Evolutionary conservation across 2,329 filamentous ascomycete species (phyloP).

Genomic region (Fusarium staphyleae): DNA sequence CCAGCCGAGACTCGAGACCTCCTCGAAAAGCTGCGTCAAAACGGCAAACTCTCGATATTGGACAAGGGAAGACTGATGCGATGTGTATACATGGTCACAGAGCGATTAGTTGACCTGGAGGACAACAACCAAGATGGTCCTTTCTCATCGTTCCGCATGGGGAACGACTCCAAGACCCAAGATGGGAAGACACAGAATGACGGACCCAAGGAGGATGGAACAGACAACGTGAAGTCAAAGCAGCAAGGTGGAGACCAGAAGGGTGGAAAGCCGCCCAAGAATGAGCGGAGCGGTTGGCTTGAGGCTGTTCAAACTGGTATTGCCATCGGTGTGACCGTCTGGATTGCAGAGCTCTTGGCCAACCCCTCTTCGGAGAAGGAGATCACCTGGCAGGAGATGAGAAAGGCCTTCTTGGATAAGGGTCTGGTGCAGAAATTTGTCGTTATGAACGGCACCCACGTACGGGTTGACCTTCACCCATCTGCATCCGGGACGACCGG

Average conservation of each 20-base stretch:
- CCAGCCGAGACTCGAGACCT: slow-evolving; percentile 71
- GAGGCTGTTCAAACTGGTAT: slow-evolving; percentile 48
- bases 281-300: slow-evolving; percentile 46
- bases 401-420: slow-evolving; percentile 92
- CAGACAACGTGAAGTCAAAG: slow-evolving; percentile 36
- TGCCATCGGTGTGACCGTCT: slow-evolving; percentile 62
- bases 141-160: slow-evolving; percentile 34
- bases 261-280: slow-evolving; percentile 46
- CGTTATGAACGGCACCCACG: slow-evolving; percentile 73
- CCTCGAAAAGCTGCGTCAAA: slow-evolving; percentile 60
- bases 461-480: slow-evolving; percentile 81
- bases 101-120: slow-evolving; percentile 46
- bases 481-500: slow-evolving; percentile 59
- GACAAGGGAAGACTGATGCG: slow-evolving; percentile 50
- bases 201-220: slow-evolving; percentile 24
- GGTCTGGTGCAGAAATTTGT: slow-evolving; percentile 94
- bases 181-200: slow-evolving; percentile 33
- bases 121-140: slow-evolving; percentile 31
- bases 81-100: slow-evolving; percentile 47
- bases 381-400: slow-evolving; percentile 98
- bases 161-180: slow-evolving; percentile 33
- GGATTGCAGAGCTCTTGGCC: slow-evolving; percentile 51
- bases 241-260: slow-evolving; percentile 43
- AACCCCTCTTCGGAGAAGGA: slow-evolving; percentile 64
- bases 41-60: slow-evolving; percentile 58